Conservation (phyloP, 2,329 filamentous ascomycete species). For the Aspergillus sojae region DNA sequence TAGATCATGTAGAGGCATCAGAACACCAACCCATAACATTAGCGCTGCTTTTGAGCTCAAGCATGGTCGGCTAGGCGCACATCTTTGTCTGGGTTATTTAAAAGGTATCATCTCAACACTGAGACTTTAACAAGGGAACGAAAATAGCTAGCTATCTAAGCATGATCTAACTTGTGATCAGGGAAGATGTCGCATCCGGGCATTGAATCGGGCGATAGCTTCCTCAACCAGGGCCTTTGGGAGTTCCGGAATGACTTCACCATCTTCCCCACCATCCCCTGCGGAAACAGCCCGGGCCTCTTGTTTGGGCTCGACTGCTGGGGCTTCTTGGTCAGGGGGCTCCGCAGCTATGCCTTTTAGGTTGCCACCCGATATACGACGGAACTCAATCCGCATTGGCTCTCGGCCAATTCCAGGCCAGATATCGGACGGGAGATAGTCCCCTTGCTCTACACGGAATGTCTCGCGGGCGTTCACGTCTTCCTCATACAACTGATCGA, state of each 20-base stretch:
- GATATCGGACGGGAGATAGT: conserved; percentile 83
- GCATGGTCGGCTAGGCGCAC: neutral
- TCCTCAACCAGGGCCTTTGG: conserved; percentile 47
- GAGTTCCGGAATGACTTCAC: conserved; percentile 46
- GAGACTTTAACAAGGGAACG: neutral
- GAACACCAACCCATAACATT: neutral
- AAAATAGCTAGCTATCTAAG: neutral
- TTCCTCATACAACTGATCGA: conserved; percentile 73
- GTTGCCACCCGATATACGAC: conserved; percentile 38
- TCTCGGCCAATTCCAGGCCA: conserved; percentile 72
- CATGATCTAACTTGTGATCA: conserved; percentile 4
- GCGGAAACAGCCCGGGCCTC: conserved; percentile 8
- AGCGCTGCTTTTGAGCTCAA: neutral
- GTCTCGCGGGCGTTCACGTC: conserved; percentile 74
- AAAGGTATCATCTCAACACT: neutral
- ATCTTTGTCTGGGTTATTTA: neutral
- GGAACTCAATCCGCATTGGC: conserved; percentile 53
- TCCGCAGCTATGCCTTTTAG: conserved; percentile 27
- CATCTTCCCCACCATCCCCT: conserved; percentile 24
- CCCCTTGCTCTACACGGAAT: conserved; percentile 81
- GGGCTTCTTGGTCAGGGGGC: conserved; percentile 12
- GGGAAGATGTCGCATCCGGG: conserved; percentile 27
- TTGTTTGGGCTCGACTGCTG: conserved; percentile 11
- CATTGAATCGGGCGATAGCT: conserved; percentile 44
- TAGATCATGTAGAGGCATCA: conserved; percentile 20